These are phyloP conservation scores for Oxalis stricta DNA, from an alignment of 441 rosid species.

Conservation along the genomic window DNA sequence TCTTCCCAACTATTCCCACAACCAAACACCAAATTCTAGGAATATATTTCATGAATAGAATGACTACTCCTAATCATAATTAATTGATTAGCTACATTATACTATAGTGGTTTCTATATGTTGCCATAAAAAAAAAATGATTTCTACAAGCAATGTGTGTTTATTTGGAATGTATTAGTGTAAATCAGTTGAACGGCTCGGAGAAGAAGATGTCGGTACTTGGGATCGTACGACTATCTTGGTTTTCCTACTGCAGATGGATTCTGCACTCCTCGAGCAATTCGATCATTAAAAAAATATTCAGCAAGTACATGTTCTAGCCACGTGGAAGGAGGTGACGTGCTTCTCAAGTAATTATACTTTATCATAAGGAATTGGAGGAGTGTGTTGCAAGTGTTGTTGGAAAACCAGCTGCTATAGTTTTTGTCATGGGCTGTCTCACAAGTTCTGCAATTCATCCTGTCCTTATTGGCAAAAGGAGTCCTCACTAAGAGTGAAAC, in stretches of 20 bases:
- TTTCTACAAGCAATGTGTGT: too few species aligned
- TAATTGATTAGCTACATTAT: too few species aligned
- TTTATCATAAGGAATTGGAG: slow-evolving; percentile 51
- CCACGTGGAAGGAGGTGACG: slow-evolving; percentile 58
- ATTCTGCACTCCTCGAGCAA: slow-evolving; percentile 67
- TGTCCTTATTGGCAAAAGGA: slow-evolving; percentile 59
- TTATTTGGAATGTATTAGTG: too few species aligned
- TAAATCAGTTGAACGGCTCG: slow-evolving; percentile 65
- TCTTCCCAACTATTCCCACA: too few species aligned
- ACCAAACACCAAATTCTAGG: too few species aligned
- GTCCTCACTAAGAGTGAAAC: too few species aligned
- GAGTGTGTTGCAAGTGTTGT: slow-evolving; percentile 47
- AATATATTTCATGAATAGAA: too few species aligned
- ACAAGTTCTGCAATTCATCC: slow-evolving; percentile 64
- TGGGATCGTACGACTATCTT: slow-evolving; percentile 77
- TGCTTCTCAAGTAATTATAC: slow-evolving; percentile 33
- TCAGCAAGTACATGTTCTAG: slow-evolving; percentile 65
- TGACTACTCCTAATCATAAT: too few species aligned
- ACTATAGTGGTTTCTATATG: too few species aligned
- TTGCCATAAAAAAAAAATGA: too few species aligned
- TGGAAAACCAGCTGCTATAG: slow-evolving; percentile 69
- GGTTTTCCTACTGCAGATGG: slow-evolving; percentile 74
- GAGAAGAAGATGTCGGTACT: slow-evolving; percentile 44
- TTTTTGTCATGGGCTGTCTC: slow-evolving; percentile 68
- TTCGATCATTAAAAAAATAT: slow-evolving; percentile 43